Conservation (phyloP, 1,139 yeast species). For the Martiniozyma asiatica region DNA sequence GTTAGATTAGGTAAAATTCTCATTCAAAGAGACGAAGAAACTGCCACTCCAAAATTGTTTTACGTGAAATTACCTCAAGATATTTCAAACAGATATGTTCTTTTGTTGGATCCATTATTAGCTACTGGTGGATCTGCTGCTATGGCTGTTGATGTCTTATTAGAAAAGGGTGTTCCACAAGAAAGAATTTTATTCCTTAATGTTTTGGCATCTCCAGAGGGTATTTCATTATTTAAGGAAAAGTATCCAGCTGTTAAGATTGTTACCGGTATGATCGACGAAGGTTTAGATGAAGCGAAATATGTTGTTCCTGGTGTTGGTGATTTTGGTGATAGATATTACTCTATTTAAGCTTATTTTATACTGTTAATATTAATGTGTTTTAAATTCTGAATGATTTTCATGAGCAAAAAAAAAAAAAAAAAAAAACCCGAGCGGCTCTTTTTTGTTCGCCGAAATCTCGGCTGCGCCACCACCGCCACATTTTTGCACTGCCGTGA, state of each 20-base stretch:
- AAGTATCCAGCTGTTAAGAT: constrained; percentile 77
- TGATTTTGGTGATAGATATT: constrained; percentile 95
- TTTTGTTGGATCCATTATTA: constrained; percentile 88
- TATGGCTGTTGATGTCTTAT: constrained; percentile 89
- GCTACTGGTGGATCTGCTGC: constrained; percentile 98
- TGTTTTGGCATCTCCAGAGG: constrained; percentile 90
- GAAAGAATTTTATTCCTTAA: constrained; percentile 83
- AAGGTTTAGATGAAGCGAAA: constrained; percentile 70
- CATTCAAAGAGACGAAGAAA: constrained; percentile 95
- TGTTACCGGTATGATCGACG: constrained; percentile 88
- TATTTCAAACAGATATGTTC: constrained; percentile 76
- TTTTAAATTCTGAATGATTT: no score
- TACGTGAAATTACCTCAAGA: constrained; percentile 92
- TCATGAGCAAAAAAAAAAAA: no score
- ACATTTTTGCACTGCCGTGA: no score
- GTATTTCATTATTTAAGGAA: constrained; percentile 64
- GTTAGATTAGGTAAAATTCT: constrained; percentile 92
- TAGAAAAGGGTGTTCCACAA: constrained; percentile 74
- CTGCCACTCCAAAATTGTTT: constrained; percentile 64
- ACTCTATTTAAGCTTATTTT: constrained; percentile 56
- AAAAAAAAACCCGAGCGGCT: no score
- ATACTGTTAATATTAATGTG: no score
- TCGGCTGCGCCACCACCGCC: no score
- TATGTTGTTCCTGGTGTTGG: constrained; percentile 93
- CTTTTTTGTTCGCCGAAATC: no score